phyloP scores from a whole-genome alignment of 1,139 yeast genomes.

The Pichia sp. region DNA sequence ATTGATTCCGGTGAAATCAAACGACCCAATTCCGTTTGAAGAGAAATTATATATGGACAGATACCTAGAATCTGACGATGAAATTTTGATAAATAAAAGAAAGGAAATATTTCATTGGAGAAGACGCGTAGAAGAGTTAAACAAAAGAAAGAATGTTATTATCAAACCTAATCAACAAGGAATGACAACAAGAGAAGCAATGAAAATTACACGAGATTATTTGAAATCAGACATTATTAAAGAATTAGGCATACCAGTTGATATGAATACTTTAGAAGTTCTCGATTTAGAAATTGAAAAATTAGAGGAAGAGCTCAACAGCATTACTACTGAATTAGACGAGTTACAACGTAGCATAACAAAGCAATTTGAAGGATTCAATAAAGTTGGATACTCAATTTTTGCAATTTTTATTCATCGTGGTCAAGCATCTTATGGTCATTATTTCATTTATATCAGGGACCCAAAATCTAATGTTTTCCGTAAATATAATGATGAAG shows the following conservation, averaged over 20 bases:
- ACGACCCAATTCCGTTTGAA: constrained; percentile 74
- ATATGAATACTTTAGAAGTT: constrained; percentile 28
- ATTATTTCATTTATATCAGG: constrained; percentile 89
- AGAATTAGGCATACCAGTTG: constrained; percentile 28
- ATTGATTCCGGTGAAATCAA: constrained; percentile 72
- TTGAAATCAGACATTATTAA: constrained; percentile 37
- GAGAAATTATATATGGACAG: constrained; percentile 80
- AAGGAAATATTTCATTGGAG: constrained; percentile 63
- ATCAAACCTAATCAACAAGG: constrained; percentile 41
- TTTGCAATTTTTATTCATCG: constrained; percentile 92
- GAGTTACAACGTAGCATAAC: constrained; percentile 43
- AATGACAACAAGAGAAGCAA: constrained; percentile 43
- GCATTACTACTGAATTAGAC: constrained; percentile 35
- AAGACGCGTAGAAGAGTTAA: constrained; percentile 41
- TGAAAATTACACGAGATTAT: constrained; percentile 51
- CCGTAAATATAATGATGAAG: constrained; percentile 90
- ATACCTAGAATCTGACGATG: constrained; percentile 68
- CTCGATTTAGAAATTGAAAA: constrained; percentile 32
- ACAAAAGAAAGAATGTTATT: constrained; percentile 37
- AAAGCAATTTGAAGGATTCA: constrained; percentile 54
- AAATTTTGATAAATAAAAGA: constrained; percentile 45
- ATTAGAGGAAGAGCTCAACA: constrained; percentile 35
- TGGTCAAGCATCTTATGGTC: constrained; percentile 95
- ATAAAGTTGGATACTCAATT: constrained; percentile 64
- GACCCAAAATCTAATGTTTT: constrained; percentile 63